phyloP scores from a whole-genome alignment of 306 rosid genomes.

The Rosa rugosa region DNA sequence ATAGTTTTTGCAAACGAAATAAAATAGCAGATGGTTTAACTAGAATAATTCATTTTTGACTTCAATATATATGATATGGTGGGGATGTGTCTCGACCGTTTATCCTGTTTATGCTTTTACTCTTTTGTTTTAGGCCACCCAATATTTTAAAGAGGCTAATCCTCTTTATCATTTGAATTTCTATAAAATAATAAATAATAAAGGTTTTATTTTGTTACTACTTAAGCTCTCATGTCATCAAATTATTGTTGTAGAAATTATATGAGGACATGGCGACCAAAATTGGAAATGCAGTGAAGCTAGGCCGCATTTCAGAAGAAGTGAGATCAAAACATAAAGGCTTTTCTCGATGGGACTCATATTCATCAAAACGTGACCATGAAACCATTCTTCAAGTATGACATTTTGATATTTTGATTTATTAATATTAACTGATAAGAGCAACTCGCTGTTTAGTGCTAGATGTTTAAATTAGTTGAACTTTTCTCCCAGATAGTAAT shows the following conservation, averaged over 20 bases:
- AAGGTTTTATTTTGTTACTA: neutral
- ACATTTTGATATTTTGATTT: neutral
- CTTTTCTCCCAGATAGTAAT: conserved; percentile 47
- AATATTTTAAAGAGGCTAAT: too few relatives aligned
- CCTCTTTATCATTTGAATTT: too few relatives aligned
- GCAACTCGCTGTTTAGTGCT: neutral
- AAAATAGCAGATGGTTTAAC: too few relatives aligned
- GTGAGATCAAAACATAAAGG: conserved; percentile 38
- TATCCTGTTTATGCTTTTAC: too few relatives aligned
- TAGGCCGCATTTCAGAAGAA: conserved; percentile 52
- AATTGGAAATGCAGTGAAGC: conserved; percentile 39
- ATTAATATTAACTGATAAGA: neutral
- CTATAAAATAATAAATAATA: too few relatives aligned
- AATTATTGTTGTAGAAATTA: conserved; percentile 41
- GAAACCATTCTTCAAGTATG: conserved; percentile 60
- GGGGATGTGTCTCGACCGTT: too few relatives aligned
- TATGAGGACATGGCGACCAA: conserved; percentile 57
- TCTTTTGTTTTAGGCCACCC: too few relatives aligned
- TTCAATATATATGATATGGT: too few relatives aligned
- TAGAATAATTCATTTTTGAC: too few relatives aligned
- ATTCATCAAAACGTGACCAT: conserved; percentile 63
- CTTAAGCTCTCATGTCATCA: neutral
- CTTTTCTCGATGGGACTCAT: conserved; percentile 62
- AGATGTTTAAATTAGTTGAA: neutral
- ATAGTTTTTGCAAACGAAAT: too few relatives aligned